Conservation (phyloP, 805 yeast genomes). For the Suhomyces sp. region DNA sequence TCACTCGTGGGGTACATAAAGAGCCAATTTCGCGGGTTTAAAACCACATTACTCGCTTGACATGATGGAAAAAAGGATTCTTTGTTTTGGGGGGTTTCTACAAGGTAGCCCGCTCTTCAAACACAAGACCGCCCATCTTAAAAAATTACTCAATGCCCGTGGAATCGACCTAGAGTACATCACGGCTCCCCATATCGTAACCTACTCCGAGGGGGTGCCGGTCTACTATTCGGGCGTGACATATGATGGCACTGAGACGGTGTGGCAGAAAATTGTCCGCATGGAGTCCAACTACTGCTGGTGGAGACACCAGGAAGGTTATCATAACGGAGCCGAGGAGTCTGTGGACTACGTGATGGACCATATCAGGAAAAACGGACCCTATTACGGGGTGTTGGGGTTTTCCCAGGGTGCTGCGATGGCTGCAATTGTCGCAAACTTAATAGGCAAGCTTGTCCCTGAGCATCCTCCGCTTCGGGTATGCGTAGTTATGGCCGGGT, state of each 20-base stretch:
- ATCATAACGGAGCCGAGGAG: conserved; percentile 23
- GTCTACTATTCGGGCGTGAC: background rate
- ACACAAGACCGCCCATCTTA: conserved; percentile 32
- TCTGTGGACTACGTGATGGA: conserved; percentile 23
- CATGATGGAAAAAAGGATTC: conserved; percentile 9
- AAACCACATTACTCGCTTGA: background rate
- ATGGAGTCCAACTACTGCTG: conserved; percentile 34
- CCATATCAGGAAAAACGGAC: conserved; percentile 35
- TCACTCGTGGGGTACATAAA: background rate
- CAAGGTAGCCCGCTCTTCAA: conserved; percentile 35
- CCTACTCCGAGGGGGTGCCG: background rate
- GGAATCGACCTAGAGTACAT: conserved; percentile 29
- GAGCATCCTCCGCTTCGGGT: conserved; percentile 24
- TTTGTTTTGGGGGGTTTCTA: conserved; percentile 39
- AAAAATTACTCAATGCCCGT: conserved; percentile 23
- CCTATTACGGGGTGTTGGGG: conserved; percentile 42
- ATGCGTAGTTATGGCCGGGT: conserved; percentile 33
- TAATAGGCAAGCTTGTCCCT: conserved; percentile 20
- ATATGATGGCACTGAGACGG: background rate
- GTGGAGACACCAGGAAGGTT: conserved; percentile 23
- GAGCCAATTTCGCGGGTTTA: background rate
- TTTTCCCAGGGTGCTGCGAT: conserved; percentile 45
- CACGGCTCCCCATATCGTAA: conserved; percentile 25
- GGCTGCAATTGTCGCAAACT: conserved; percentile 29
- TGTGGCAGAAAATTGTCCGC: conserved; percentile 30